These are phyloP conservation scores for Tarenaya hassleriana DNA, from an alignment of 345 rosid species.

Conservation along the genomic window DNA sequence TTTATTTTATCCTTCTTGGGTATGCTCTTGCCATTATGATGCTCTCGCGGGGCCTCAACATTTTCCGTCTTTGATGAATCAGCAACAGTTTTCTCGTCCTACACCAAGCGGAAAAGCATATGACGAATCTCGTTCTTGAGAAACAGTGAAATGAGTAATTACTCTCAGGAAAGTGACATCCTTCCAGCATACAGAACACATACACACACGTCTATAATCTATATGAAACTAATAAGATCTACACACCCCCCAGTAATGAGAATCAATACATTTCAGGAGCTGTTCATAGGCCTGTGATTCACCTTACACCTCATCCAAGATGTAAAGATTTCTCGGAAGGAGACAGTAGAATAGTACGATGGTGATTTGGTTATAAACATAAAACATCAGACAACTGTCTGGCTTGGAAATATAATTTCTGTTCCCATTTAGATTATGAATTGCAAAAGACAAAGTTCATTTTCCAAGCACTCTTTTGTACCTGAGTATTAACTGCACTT, in stretches of 20 bases:
- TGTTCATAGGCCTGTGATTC: not conserved
- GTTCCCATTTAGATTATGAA: not conserved
- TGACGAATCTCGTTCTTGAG: slow-evolving; percentile 1
- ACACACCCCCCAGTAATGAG: not conserved
- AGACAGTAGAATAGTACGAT: no score
- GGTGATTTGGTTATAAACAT: no score
- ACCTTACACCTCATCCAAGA: not conserved
- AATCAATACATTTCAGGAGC: not conserved
- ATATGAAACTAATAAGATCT: slow-evolving; percentile 4
- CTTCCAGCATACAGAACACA: slow-evolving; percentile 8
- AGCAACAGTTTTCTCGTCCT: slow-evolving; percentile 22
- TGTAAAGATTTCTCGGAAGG: slow-evolving; percentile 10
- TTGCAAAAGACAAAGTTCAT: not conserved
- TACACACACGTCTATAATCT: not conserved
- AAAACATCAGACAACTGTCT: not conserved
- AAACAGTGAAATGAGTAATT: slow-evolving; percentile 1
- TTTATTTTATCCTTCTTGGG: slow-evolving; percentile 62
- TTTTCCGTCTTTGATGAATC: slow-evolving; percentile 23
- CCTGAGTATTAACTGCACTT: slow-evolving; percentile 17
- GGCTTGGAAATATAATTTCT: not conserved
- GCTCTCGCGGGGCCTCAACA: slow-evolving; percentile 26
- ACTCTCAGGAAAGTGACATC: slow-evolving; percentile 9
- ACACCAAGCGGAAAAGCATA: slow-evolving; percentile 6
- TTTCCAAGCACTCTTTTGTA: slow-evolving; percentile 6
- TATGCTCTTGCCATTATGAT: slow-evolving; percentile 54